Evolutionary conservation across 2,329 filamentous ascomycete genomes (phyloP).

Genomic region (Neopestalotiopsis sp.): DNA sequence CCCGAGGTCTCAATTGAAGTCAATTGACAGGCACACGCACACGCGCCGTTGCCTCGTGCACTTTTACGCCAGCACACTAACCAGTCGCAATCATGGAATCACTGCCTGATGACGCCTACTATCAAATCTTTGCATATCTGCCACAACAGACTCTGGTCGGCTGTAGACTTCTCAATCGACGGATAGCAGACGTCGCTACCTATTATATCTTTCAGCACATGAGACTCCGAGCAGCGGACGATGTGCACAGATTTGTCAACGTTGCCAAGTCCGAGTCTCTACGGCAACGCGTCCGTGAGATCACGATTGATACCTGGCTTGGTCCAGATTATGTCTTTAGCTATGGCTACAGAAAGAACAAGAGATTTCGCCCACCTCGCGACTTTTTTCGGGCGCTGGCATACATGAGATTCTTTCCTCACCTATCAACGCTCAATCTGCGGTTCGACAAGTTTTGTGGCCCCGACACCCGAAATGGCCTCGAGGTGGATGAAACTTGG

Average conservation of each 20-base stretch:
- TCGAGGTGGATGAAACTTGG: not conserved
- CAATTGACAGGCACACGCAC: too few species aligned
- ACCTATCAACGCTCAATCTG: conserved; percentile 1
- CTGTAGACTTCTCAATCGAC: conserved; percentile 16
- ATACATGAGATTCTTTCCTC: conserved; percentile 8
- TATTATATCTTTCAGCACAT: conserved; percentile 15
- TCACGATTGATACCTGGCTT: conserved; percentile 17
- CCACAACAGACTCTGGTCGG: not conserved
- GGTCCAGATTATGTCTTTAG: conserved; percentile 1
- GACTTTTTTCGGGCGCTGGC: conserved; percentile 16
- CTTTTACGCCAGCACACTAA: too few species aligned
- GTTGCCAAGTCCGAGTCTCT: conserved; percentile 12
- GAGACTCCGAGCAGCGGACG: not conserved
- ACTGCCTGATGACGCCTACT: conserved; percentile 10
- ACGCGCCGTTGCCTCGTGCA: too few species aligned
- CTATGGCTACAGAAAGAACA: not conserved
- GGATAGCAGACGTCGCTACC: conserved; percentile 11
- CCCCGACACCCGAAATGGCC: not conserved
- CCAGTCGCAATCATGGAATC: not conserved
- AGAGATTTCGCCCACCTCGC: not conserved
- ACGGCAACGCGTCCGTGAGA: conserved; percentile 17
- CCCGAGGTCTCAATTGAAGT: too few species aligned
- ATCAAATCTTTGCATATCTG: conserved; percentile 1
- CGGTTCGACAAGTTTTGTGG: conserved; percentile 2
- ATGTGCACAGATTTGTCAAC: conserved; percentile 1